Percentiles rank a stretch among this genome's conserved stretches.
Conservation (phyloP, 1,139 yeast genomes). For the Taiozyma sp. region DNA sequence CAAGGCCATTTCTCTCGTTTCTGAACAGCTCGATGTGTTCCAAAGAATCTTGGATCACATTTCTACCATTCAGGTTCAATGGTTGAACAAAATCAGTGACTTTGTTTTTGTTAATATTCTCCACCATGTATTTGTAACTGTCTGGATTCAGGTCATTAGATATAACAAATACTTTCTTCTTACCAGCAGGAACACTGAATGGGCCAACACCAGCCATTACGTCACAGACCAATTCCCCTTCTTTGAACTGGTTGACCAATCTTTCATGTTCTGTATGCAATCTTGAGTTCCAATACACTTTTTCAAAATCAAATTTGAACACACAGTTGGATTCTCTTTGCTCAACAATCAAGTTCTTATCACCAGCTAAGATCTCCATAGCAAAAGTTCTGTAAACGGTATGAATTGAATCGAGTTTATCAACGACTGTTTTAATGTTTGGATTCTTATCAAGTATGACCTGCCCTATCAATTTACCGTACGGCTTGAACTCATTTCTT, state of each 20-base stretch:
- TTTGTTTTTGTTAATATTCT: slow-evolving; percentile 64
- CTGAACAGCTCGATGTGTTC: slow-evolving; percentile 33
- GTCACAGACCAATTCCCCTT: slow-evolving; percentile 79
- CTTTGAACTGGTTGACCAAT: slow-evolving; percentile 55
- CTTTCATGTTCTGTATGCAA: slow-evolving; percentile 92
- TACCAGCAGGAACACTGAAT: slow-evolving; percentile 94
- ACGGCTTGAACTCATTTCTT: slow-evolving; percentile 82
- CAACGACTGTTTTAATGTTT: slow-evolving; percentile 85
- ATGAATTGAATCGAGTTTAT: slow-evolving; percentile 83
- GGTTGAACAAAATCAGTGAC: slow-evolving; percentile 57
- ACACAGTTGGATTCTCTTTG: slow-evolving; percentile 86
- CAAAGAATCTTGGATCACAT: slow-evolving; percentile 65
- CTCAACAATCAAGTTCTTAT: slow-evolving; percentile 63
- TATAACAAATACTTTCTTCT: slow-evolving; percentile 69
- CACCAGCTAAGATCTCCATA: slow-evolving; percentile 92
- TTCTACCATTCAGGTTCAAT: slow-evolving; percentile 77
- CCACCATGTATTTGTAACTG: slow-evolving; percentile 62
- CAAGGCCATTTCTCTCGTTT: slow-evolving; percentile 24
- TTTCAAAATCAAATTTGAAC: slow-evolving; percentile 84
- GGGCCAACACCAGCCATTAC: slow-evolving; percentile 99
- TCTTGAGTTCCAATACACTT: slow-evolving; percentile 97
- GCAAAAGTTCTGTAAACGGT: slow-evolving; percentile 87
- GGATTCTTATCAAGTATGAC: slow-evolving; percentile 85
- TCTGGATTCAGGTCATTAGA: slow-evolving; percentile 96
- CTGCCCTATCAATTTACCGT: slow-evolving; percentile 77